These are phyloP conservation scores for Keqinozyma sinolaborantium DNA, from an alignment of 1,139 yeast species.

Conservation along the genomic window DNA sequence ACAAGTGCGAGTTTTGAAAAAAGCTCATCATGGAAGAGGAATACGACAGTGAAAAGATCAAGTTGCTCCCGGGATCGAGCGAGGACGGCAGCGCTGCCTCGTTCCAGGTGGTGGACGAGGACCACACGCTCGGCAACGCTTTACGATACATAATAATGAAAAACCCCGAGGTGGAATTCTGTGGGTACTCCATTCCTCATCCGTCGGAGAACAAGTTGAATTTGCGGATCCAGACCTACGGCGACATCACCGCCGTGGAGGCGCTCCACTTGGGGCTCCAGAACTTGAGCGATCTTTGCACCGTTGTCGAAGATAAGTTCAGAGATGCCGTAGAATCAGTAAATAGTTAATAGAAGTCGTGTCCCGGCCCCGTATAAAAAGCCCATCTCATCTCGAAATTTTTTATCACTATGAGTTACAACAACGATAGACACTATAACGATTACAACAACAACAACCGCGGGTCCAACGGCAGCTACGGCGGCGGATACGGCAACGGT, in stretches of 20 bases:
- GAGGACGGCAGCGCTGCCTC: slow-evolving; percentile 96
- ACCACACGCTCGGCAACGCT: slow-evolving; percentile 93
- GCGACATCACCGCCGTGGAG: slow-evolving; percentile 82
- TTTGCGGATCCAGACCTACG: slow-evolving; percentile 92
- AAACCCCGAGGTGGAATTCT: slow-evolving; percentile 95
- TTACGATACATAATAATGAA: slow-evolving; percentile 93
- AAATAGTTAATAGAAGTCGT: background rate
- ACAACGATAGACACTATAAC: slow-evolving; percentile 4
- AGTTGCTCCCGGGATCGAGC: slow-evolving; percentile 80
- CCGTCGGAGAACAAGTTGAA: slow-evolving; percentile 92
- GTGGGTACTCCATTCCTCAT: slow-evolving; percentile 98
- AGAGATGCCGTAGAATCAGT: slow-evolving; percentile 55
- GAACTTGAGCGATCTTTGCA: slow-evolving; percentile 79
- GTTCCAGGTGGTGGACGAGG: slow-evolving; percentile 88
- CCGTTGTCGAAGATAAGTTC: slow-evolving; percentile 77
- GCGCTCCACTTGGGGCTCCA: slow-evolving; percentile 91
- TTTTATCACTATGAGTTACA: slow-evolving; percentile 14
- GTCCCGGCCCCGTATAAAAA: background rate
- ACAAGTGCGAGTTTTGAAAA: slow-evolving; percentile 1
- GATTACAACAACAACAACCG: slow-evolving; percentile 4
- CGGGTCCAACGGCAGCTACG: background rate
- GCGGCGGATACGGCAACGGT: slow-evolving; percentile 8
- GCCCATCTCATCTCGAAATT: slow-evolving; percentile 8
- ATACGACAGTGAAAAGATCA: slow-evolving; percentile 49
- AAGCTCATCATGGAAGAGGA: slow-evolving; percentile 28